Evolutionary conservation across 1,284 basidiomycete species (phyloP), one percentile per base, ranked within the genome.

Genomic region (Entoloma clypeatum): DNA sequence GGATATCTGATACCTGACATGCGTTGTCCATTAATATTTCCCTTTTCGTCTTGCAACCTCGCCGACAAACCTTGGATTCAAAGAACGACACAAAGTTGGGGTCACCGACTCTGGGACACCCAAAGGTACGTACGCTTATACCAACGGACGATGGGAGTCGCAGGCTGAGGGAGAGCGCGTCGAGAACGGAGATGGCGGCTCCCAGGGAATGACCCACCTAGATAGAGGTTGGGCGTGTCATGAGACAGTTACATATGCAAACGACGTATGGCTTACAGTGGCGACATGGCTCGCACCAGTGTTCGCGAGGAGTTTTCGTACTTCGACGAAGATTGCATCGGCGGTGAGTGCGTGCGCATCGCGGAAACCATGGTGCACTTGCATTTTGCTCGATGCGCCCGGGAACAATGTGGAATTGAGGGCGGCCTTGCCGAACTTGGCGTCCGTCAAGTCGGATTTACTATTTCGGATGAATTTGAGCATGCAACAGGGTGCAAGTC

Each of bases 191-290:
- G 14, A 79, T 57, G n/a, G 75, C 75, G 30, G 73, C 77, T 21
- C 76, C 77, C n/a, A 78, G 67, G 14, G 72, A 77, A 51, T 77
- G 77, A 3, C 76, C 74, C 27, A 76, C 55, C 70, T 74, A 34
- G 9, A 18, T 34, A 8, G 36, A 42, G 36, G 10, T 18, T 39
- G 13, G 28, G 16, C 5, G 19, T 36, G 23, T 36, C 16, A 13
- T n/a, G 13, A 18, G 8, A 22, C 7, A 21, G 5, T 22, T 13
- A 41, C 43, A 36, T 21, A n/a, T 27, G 7, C 16, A n/a, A 35
- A 14, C 25, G 17, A n/a, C 5, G 19, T 21, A 22, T 13, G n/a
- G 56, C 67, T 37, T 46, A 71, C 69, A 16, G 63, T 49, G 13
- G 61, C 56, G 23, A 71, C 60, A 16, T 47, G 61, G 1, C 54